Base-by-base conservation (phyloP, 148 eudicot species). In the Fagopyrum esculentum region DNA sequence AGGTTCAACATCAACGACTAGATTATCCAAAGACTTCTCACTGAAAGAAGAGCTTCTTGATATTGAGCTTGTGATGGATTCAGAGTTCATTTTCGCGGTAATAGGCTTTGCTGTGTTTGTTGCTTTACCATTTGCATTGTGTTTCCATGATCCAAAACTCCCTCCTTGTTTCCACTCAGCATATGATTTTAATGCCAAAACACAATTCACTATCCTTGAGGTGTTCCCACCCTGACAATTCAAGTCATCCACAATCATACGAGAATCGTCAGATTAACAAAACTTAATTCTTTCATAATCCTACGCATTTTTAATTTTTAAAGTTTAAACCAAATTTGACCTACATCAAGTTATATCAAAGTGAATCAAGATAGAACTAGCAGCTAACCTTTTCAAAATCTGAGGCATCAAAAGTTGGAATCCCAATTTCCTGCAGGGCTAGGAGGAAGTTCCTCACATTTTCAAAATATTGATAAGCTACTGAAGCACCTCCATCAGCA, bases 161-260 rank as follows among this genome's bases (percentile, higher is more conserved):
- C 98, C 98, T 71, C 83, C 82, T 79, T 81, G 80, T 85, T 93
- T 93, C 92, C 96, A 86, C 4, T 91, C 93, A 61, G 75, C 55
- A 49, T 82, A 91, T 30, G 91, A 81, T 82, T 85, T 94, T 78
- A 94, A 74, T 19, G 93, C 98, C 29, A 91, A 82, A 19, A 91
- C 88, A 84, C 95, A 91, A 76, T 79, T 88, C 80, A 94, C 91
- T 47, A 94, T 82, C 82, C 93, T 87, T 69, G 95, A 87, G 60
- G 93, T 80, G 80, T 91, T 90, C 29, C 98, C 98, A 82, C 97
- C 98, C 98, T 94, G 71, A 29, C 49, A 70, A 76, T 52, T 40
- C 47, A 64, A 63, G 69, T 64, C 69, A 64, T 30, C 17, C 45
- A 64, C 47, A 66, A 6, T 40, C 11, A 66, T 45, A 63, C 30